Evolutionary conservation across 1,139 yeast species (phyloP).

Genomic region (Hyphopichia fennica): DNA sequence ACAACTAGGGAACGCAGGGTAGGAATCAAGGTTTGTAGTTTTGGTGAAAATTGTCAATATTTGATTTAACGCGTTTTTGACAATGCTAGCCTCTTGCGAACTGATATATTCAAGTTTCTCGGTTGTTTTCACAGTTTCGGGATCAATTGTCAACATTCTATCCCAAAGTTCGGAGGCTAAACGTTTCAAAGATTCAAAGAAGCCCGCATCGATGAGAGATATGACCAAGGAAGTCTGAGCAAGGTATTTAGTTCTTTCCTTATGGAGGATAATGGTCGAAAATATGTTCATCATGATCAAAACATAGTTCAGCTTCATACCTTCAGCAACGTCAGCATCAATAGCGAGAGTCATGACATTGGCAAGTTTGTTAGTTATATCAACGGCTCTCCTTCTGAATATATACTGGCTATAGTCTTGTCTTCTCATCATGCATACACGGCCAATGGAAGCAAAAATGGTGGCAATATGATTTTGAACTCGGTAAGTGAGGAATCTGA

Average conservation of each 20-base stretch:
- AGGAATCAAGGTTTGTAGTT: constrained; percentile 27
- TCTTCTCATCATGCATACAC: constrained; percentile 45
- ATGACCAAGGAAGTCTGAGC: constrained; percentile 48
- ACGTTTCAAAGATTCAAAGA: constrained; percentile 28
- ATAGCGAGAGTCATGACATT: constrained; percentile 25
- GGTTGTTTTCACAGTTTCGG: constrained; percentile 22
- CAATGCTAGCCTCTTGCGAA: constrained; percentile 35
- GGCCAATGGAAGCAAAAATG: constrained; percentile 38
- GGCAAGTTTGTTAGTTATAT: constrained; percentile 40
- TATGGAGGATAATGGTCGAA: constrained; percentile 24
- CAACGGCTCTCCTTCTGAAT: constrained; percentile 41
- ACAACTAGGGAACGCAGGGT: constrained; percentile 24
- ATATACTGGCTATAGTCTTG: constrained; percentile 37
- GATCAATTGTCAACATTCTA: constrained; percentile 16
- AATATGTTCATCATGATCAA: constrained; percentile 31
- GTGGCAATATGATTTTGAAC: constrained; percentile 51
- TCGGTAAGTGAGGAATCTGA: constrained; percentile 51
- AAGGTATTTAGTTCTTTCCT: constrained; percentile 31
- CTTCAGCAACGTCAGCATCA: constrained; percentile 18
- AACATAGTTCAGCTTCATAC: constrained; percentile 23
- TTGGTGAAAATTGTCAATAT: constrained; percentile 42
- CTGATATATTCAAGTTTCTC: constrained; percentile 38
- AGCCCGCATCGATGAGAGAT: constrained; percentile 48
- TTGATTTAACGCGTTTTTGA: constrained; percentile 41
- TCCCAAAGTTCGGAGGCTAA: constrained; percentile 24